Evolutionary conservation across 352 stramenopile genomes (phyloP).

Genomic region (Globisporangium heterothallicum): DNA sequence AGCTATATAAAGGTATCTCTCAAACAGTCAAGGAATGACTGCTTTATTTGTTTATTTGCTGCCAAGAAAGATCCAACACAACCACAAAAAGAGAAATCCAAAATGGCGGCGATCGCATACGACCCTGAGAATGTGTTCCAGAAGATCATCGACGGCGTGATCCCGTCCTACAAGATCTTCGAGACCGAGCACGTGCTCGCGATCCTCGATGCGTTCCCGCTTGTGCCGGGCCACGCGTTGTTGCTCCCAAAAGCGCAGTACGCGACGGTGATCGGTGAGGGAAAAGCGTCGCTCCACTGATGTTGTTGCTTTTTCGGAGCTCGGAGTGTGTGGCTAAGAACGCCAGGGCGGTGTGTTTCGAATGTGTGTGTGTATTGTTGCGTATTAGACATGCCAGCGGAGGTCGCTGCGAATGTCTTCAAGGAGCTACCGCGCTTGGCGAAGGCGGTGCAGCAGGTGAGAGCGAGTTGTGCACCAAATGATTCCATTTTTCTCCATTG

Average conservation of each 20-base stretch:
- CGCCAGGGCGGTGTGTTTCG: too few relatives aligned
- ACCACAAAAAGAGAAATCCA: background rate
- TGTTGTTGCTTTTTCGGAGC: too few relatives aligned
- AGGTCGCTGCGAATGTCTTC: slow-evolving; percentile 68
- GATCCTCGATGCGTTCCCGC: slow-evolving; percentile 77
- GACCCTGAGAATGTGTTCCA: slow-evolving; percentile 74
- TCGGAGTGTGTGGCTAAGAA: too few relatives aligned
- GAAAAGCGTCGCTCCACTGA: too few relatives aligned
- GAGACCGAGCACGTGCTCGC: slow-evolving; percentile 82
- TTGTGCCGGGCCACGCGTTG: slow-evolving; percentile 58
- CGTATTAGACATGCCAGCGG: slow-evolving; percentile 51
- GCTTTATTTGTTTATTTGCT: too few relatives aligned
- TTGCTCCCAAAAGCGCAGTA: slow-evolving; percentile 72
- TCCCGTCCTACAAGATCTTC: slow-evolving; percentile 82
- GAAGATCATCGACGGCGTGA: slow-evolving; percentile 76
- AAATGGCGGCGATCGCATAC: slow-evolving; percentile 46
- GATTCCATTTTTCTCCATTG: background rate
- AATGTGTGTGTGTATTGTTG: background rate
- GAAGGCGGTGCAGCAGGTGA: slow-evolving; percentile 62
- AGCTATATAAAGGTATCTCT: too few relatives aligned
- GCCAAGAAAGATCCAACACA: background rate
- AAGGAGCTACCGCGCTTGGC: slow-evolving; percentile 66
- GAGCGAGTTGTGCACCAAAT: background rate
- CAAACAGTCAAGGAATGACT: too few relatives aligned
- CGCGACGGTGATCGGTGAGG: slow-evolving; percentile 56